phyloP scores from a whole-genome alignment of 768 basidiomycete species.

The Royoungia palumana region DNA sequence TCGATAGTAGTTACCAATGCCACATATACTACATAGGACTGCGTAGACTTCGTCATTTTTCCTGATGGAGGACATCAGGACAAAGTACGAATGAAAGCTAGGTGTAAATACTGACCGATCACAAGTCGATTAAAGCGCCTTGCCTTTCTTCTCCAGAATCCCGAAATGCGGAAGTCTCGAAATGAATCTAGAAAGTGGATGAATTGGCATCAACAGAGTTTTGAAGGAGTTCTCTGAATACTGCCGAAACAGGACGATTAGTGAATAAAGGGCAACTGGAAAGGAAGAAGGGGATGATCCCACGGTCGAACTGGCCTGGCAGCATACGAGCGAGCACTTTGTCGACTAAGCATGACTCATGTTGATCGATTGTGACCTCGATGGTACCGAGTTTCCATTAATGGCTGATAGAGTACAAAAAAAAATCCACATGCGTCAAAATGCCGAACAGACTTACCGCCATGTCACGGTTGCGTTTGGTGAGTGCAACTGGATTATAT shows the following conservation, averaged over 20 bases:
- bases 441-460: too few relatives aligned
- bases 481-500: neutral
- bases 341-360: conserved; percentile 92
- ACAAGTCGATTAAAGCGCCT: conserved; percentile 42
- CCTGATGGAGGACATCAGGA: neutral
- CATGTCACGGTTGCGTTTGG: too few relatives aligned
- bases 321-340: conserved; percentile 91
- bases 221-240: conserved; percentile 53
- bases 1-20: too few relatives aligned
- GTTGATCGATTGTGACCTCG: conserved; percentile 61
- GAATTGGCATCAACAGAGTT: conserved; percentile 66
- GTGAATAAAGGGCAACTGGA: neutral
- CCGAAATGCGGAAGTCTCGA: conserved; percentile 55
- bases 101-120: conserved; percentile 46
- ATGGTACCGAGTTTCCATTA: too few relatives aligned
- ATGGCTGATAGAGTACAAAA: too few relatives aligned
- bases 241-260: conserved; percentile 19
- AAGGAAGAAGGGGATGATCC: neutral
- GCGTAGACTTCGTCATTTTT: too few relatives aligned
- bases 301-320: conserved; percentile 85
- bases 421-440: too few relatives aligned
- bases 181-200: conserved; percentile 70
- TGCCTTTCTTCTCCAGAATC: neutral
- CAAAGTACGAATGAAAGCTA: conserved; percentile 10
- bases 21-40: too few relatives aligned